Conservation (phyloP, 1,139 yeast species). For the Geotrichum histeridarum region DNA sequence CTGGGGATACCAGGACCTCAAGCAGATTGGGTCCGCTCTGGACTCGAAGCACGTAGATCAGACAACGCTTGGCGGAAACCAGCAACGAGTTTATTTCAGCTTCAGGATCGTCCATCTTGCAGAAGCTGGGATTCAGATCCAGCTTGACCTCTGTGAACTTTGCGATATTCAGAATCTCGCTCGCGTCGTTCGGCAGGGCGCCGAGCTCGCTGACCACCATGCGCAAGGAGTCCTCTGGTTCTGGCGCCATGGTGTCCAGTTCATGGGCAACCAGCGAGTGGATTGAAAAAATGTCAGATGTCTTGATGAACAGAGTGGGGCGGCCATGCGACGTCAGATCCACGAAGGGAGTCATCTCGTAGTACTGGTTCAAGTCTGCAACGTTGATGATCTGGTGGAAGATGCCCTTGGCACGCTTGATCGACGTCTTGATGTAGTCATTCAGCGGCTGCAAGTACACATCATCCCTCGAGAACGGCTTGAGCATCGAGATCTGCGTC, state of each 20-base stretch:
- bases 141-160: conserved; percentile 40
- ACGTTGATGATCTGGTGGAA: conserved; percentile 51
- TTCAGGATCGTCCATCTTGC: conserved; percentile 39
- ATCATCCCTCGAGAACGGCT: conserved; percentile 56
- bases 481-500: conserved; percentile 61
- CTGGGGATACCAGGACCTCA: conserved; percentile 69
- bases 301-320: conserved; percentile 58
- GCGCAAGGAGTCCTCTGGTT: conserved; percentile 54
- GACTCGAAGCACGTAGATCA: conserved; percentile 73
- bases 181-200: conserved; percentile 42
- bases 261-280: conserved; percentile 55
- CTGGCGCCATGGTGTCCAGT: conserved; percentile 45
- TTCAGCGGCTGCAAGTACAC: conserved; percentile 75
- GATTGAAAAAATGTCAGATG: conserved; percentile 59
- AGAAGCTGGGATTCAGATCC: conserved; percentile 41
- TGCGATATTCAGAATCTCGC: conserved; percentile 42
- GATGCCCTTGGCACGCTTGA: conserved; percentile 45
- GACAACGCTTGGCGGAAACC: conserved; percentile 76
- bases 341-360: conserved; percentile 60
- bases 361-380: conserved; percentile 55
- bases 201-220: conserved; percentile 43
- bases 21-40: conserved; percentile 68
- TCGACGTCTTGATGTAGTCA: conserved; percentile 55
- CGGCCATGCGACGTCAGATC: conserved; percentile 65
- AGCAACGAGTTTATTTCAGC: conserved; percentile 47